A percentile compares a stretch with the other conserved stretches of the same genome.
phyloP scores from a whole-genome alignment of 805 yeast species.

The Saccharomycopsis lassenensis region DNA sequence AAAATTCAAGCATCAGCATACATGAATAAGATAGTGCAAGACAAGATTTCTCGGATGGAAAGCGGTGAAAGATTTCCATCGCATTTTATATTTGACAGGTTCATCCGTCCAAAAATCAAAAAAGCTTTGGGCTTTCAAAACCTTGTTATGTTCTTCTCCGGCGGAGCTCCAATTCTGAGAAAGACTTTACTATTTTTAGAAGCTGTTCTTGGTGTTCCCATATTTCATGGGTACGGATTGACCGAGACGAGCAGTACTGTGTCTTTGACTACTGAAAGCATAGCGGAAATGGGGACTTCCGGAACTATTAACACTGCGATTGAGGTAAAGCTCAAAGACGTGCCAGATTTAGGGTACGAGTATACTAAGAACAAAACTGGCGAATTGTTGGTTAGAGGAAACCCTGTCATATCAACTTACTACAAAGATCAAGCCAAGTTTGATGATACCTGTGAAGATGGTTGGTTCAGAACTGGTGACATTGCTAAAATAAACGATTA shows the following conservation, averaged over 20 bases:
- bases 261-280: slow-evolving; percentile 33
- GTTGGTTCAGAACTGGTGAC: slow-evolving; percentile 64
- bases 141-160: slow-evolving; percentile 32
- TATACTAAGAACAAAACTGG: slow-evolving; percentile 38
- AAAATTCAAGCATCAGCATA: slow-evolving; percentile 31
- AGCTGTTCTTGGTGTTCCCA: slow-evolving; percentile 43
- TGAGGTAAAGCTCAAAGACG: slow-evolving; percentile 51
- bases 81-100: slow-evolving; percentile 27
- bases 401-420: slow-evolving; percentile 48
- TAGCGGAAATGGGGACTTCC: slow-evolving; percentile 37
- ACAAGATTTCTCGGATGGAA: slow-evolving; percentile 25
- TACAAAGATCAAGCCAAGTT: slow-evolving; percentile 49
- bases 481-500: slow-evolving; percentile 39
- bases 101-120: slow-evolving; percentile 34
- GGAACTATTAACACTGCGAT: slow-evolving; percentile 47
- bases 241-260: slow-evolving; percentile 65
- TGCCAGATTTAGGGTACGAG: slow-evolving; percentile 51
- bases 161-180: slow-evolving; percentile 60
- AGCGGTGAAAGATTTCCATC: slow-evolving; percentile 29
- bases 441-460: slow-evolving; percentile 35
- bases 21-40: slow-evolving; percentile 32
- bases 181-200: slow-evolving; percentile 39
- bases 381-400: slow-evolving; percentile 54
- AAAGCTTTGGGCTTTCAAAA: slow-evolving; percentile 39
- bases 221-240: slow-evolving; percentile 62